Evolutionary conservation across 306 rosid species (phyloP), one percentile per base, ranked within the genome.

Genomic region (Glycyrrhiza uralensis): DNA sequence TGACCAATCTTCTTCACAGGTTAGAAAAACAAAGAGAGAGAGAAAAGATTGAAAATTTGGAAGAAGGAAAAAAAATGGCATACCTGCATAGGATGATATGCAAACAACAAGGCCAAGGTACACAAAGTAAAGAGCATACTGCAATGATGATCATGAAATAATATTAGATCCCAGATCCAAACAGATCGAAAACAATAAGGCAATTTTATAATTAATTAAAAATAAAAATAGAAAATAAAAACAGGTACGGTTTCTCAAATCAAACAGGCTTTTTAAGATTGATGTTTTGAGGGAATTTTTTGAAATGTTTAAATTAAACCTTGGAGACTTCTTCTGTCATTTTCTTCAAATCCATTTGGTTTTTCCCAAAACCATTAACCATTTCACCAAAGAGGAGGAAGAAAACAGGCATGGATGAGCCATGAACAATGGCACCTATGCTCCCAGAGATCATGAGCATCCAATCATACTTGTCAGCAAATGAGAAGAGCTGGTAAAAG

Each of bases 361-460:
- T 94, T 50, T 91, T 88, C 17, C 99, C 97, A 62, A 94, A 94
- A 45, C 99, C 97, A 58, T 94, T 94, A 41, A 94, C 96, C 99
- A 94, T 94, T 87, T 94, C 76, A 62, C 99, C 99, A 44, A 94
- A 94, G 18, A 94, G 84, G 22, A 94, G 91, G 61, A 94, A 95
- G 90, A 95, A 95, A 56, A 95, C 87, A 0, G 99, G 99, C 97
- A 91, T 95, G 73, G 99, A 95, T 6, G 99, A 89, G 75, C 99
- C 99, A 75, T 95, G 99, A 64, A 95, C 42, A 22, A 95, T 74
- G 64, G 99, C 99, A 26, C 99, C 99, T 5, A 95, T 7, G 82
- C 92, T 91, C 0, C 99, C 99, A 1, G 85, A 68, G 74, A 75
- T 74, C 99, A 95, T 95, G 17, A 95, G 89, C 26, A 86, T 44